Evolutionary conservation across 2,329 filamentous ascomycete species (phyloP).

Genomic region (Aspergillus viridinutans): DNA sequence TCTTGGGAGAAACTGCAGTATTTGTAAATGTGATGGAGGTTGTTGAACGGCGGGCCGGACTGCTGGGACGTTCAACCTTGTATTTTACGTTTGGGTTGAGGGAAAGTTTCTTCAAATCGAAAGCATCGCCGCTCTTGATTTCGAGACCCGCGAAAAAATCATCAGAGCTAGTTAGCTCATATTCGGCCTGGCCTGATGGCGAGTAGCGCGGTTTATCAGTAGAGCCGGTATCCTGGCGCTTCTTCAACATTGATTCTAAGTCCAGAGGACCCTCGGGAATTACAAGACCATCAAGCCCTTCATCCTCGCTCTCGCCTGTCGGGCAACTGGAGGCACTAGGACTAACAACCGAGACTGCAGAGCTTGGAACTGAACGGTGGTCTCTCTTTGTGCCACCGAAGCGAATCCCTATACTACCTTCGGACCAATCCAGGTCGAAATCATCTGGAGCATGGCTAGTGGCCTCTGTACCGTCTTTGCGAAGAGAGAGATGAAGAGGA

Average conservation of each 20-base stretch:
- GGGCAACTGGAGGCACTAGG: slow-evolving; percentile 89
- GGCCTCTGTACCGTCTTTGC: slow-evolving; percentile 59
- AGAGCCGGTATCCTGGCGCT: slow-evolving; percentile 54
- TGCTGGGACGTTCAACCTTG: slow-evolving; percentile 65
- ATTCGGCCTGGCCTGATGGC: slow-evolving; percentile 16
- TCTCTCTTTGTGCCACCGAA: slow-evolving; percentile 83
- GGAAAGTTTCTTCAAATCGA: slow-evolving; percentile 74
- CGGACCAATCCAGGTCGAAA: slow-evolving; percentile 79
- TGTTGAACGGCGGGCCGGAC: slow-evolving; percentile 66
- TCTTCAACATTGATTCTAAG: slow-evolving; percentile 72
- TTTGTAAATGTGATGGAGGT: slow-evolving; percentile 90
- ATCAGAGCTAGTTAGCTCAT: slow-evolving; percentile 47
- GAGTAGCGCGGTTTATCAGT: slow-evolving; percentile 28
- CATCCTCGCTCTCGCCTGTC: slow-evolving; percentile 88
- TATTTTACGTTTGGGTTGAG: slow-evolving; percentile 89
- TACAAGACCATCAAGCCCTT: slow-evolving; percentile 83
- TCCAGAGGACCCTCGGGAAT: slow-evolving; percentile 80
- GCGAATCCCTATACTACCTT: slow-evolving; percentile 85
- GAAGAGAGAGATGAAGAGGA: slow-evolving; percentile 57
- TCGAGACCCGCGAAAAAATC: slow-evolving; percentile 86
- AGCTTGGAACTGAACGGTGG: slow-evolving; percentile 74
- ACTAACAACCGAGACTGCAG: slow-evolving; percentile 82
- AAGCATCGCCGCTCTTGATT: slow-evolving; percentile 75
- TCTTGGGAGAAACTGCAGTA: slow-evolving; percentile 56
- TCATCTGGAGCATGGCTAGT: slow-evolving; percentile 65